phyloP scores from a whole-genome alignment of 495 filamentous ascomycete genomes.

The Cladorrhinum samala region DNA sequence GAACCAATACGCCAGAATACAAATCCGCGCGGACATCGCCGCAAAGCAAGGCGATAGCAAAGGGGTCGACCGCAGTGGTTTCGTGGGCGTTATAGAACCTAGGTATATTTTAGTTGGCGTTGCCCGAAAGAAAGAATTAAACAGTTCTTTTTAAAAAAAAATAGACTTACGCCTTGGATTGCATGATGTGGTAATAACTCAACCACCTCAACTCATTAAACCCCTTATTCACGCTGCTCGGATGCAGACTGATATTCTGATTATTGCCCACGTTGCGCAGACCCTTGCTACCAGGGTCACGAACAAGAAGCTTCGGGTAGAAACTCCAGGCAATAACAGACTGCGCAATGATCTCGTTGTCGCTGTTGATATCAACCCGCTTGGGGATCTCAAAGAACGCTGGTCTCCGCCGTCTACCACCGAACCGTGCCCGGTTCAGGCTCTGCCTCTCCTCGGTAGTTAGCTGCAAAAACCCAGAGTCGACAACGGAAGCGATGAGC shows the following conservation, averaged over 20 bases:
- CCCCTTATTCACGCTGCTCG: constrained; percentile 77
- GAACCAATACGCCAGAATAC: constrained; percentile 75
- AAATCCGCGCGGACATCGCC: constrained; percentile 84
- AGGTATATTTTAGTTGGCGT: too few species aligned
- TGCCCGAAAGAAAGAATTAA: too few species aligned
- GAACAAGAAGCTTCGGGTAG: constrained; percentile 84
- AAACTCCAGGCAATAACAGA: constrained; percentile 87
- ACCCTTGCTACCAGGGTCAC: constrained; percentile 68
- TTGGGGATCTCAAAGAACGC: constrained; percentile 76
- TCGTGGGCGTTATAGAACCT: constrained; percentile 84
- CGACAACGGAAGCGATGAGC: constrained; percentile 70
- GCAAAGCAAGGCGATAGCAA: constrained; percentile 76
- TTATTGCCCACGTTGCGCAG: constrained; percentile 89
- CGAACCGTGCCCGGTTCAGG: constrained; percentile 51
- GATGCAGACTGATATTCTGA: constrained; percentile 76
- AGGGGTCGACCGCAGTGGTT: constrained; percentile 72
- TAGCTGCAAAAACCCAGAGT: constrained; percentile 73
- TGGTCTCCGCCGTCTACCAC: constrained; percentile 51
- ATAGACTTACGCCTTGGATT: constrained; percentile 64
- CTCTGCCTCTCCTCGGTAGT: constrained; percentile 58
- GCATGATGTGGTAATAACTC: constrained; percentile 95
- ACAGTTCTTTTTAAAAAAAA: too few species aligned
- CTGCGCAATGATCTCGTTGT: constrained; percentile 68
- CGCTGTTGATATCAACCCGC: constrained; percentile 62
- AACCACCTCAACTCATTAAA: constrained; percentile 65